phyloP scores from a whole-genome alignment of 306 rosid species.

The Biancaea sappan region DNA sequence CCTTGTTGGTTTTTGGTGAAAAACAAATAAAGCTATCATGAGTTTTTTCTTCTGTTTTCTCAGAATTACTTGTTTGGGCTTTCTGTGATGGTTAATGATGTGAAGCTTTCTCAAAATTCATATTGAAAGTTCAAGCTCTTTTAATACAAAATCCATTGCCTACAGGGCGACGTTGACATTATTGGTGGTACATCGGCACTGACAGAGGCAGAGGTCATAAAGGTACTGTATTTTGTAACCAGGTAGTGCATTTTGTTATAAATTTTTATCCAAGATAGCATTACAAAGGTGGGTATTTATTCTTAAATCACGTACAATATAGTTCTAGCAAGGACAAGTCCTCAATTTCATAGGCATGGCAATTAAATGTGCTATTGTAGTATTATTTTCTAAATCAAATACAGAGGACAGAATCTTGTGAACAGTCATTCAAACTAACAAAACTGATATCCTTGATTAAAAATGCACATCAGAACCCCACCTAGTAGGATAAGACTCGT shows the following conservation, averaged over 20 bases:
- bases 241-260: slow-evolving; percentile 26
- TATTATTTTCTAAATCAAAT: slow-evolving; percentile 19
- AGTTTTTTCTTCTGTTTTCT: slow-evolving; percentile 3
- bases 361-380: not conserved
- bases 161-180: slow-evolving; percentile 95
- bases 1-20: slow-evolving; percentile 17
- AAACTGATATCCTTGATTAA: not conserved
- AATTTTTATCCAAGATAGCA: slow-evolving; percentile 11
- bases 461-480: no score
- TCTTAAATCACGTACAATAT: not conserved
- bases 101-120: slow-evolving; percentile 21
- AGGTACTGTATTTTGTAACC: slow-evolving; percentile 50
- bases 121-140: slow-evolving; percentile 19
- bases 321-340: slow-evolving; percentile 16
- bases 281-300: slow-evolving; percentile 7
- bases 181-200: slow-evolving; percentile 83
- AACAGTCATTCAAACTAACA: not conserved
- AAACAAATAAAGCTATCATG: slow-evolving; percentile 17
- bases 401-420: slow-evolving; percentile 16
- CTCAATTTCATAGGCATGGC: slow-evolving; percentile 23
- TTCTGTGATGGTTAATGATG: slow-evolving; percentile 30
- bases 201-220: slow-evolving; percentile 91
- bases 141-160: slow-evolving; percentile 30
- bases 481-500: no score
- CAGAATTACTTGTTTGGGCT: slow-evolving; percentile 25